Percentiles rank a stretch among this genome's conserved stretches.
Conservation (phyloP, 768 basidiomycete species). For the Psilocybe cyanescens region DNA sequence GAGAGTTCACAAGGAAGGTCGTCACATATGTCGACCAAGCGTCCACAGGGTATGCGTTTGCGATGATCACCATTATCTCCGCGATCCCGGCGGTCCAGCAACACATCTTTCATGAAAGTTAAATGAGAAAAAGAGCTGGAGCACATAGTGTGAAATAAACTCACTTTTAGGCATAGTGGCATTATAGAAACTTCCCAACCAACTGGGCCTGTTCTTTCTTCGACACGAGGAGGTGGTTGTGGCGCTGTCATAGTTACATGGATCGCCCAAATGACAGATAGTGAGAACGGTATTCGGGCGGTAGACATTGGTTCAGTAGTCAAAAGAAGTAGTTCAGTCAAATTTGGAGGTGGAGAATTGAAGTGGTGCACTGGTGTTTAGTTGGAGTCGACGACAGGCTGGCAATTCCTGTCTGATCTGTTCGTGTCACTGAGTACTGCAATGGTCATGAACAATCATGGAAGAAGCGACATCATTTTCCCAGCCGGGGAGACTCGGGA, state of each 20-base stretch:
- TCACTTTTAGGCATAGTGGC: slow-evolving; percentile 26
- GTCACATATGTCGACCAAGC: neutral
- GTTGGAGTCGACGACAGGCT: neutral
- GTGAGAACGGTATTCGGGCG: slow-evolving; percentile 26
- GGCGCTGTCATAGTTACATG: slow-evolving; percentile 31
- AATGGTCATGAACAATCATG: too few species aligned
- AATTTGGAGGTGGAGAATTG: neutral
- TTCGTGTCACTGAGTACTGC: neutral
- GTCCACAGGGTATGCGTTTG: slow-evolving; percentile 13
- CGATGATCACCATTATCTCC: slow-evolving; percentile 22
- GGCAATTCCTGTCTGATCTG: neutral
- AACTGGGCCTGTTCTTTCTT: slow-evolving; percentile 24
- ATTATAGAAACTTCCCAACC: slow-evolving; percentile 24
- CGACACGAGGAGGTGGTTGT: slow-evolving; percentile 23
- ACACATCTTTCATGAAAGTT: slow-evolving; percentile 11
- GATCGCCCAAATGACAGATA: slow-evolving; percentile 29
- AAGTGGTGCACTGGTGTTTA: too few species aligned
- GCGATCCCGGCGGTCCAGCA: slow-evolving; percentile 23
- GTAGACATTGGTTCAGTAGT: slow-evolving; percentile 16
- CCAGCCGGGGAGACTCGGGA: too few species aligned
- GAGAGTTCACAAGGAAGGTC: neutral
- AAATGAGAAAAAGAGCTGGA: neutral
- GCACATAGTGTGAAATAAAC: neutral
- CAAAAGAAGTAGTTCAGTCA: too few species aligned
- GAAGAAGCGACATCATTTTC: too few species aligned